phyloP scores from a whole-genome alignment of 2,329 filamentous ascomycete species.

The Didymellaceae sp. region DNA sequence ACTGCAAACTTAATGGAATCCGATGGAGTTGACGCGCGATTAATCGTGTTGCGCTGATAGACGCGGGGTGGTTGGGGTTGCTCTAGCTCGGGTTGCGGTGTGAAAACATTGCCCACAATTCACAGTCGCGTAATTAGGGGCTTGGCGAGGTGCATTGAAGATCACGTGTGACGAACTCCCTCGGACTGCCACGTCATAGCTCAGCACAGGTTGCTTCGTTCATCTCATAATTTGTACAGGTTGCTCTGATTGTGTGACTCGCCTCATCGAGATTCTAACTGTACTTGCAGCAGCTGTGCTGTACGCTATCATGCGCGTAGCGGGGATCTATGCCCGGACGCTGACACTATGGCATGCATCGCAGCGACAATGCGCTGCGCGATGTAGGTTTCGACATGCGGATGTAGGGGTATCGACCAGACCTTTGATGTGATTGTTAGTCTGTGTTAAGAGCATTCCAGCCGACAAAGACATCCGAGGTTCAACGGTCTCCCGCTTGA shows the following conservation, averaged over 20 bases:
- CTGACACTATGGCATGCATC: neutral
- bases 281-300: no score
- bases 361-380: neutral
- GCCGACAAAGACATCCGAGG: no score
- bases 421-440: no score
- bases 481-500: no score
- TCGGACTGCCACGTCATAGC: conserved; percentile 34
- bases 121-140: conserved; percentile 44
- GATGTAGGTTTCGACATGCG: neutral
- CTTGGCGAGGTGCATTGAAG: conserved; percentile 15
- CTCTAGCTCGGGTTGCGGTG: conserved; percentile 38
- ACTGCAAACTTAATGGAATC: conserved; percentile 26
- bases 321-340: neutral
- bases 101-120: conserved; percentile 48
- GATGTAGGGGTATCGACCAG: neutral
- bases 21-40: conserved; percentile 33
- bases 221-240: neutral
- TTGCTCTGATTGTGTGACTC: neutral
- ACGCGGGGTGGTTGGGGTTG: conserved; percentile 34
- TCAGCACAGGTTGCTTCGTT: neutral
- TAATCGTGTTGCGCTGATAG: conserved; percentile 20
- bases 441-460: no score
- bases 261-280: neutral
- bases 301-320: neutral
- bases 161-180: conserved; percentile 24